Evolutionary conservation across 768 basidiomycete species (phyloP), one percentile per base, ranked within the genome.

Genomic region (Tricholoma bakamatsutake): DNA sequence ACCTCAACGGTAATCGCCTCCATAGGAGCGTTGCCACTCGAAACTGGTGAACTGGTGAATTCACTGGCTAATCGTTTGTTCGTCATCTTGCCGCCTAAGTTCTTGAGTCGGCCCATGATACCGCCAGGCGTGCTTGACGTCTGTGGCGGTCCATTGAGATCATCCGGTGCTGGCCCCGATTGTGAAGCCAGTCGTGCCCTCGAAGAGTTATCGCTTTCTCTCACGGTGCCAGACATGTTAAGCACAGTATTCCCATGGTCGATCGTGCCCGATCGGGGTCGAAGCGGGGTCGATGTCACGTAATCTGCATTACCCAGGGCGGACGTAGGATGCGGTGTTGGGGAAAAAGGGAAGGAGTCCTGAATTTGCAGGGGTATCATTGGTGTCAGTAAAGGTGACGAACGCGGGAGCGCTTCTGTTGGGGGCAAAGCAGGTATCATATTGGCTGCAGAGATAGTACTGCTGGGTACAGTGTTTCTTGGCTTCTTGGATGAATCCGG

Each of bases 101-200:
- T 85, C 67, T 85, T 90, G 56, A 94, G 69, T 58, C 88, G 80
- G 0, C 91, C 89, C 80, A 95, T 94, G 53, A 94, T 69, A 1
- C 88, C 80, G 21, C 76, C 69, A 4, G 86, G 82, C 3, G 80
- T 82, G 53, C 62, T 74, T 0, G 82, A 79, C 2, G 76, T 80
- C 27, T 73, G 67, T 80, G 15, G 84, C 84, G 5, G 73, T 66
- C 24, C 69, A 68, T 5, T 72, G 64, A 53, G 43, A 7, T 42
- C 39, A n/a, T 43, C 52, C 24, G 72, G 68, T 13, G 70, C 67
- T 31, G 69, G 67, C 10, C 65, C 65, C 66, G 64, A 75, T 1
- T 76, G 66, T 5, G 82, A 80, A 12, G 70, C 71, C 55, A 80
- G 76, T 5, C 80, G 75, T 3, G 72, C 63, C 13, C 77, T 73